Evolutionary conservation across 1,284 basidiomycete genomes (phyloP), one percentile per base, ranked within the genome.

Genomic region (Porodaedalea pini): DNA sequence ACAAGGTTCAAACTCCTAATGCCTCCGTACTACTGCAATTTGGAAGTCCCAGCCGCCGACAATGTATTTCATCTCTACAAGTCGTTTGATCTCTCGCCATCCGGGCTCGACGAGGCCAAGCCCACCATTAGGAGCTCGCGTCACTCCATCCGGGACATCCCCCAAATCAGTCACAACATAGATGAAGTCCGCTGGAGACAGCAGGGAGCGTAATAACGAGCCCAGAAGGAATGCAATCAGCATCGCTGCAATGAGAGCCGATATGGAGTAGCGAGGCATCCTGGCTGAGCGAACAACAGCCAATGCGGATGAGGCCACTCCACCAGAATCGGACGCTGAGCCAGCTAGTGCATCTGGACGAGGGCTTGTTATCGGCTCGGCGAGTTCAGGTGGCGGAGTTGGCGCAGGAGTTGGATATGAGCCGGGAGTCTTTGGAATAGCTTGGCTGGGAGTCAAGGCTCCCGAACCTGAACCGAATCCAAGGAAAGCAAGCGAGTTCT

Each of bases 141-240:
- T 59, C 19, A 59, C 51, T 19, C 57, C 60, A 23, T 41, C 44
- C 32, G 61, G 54, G 3, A 54, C 57, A 34, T 82, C 81, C 64
- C 70, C 67, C 62, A 78, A 65, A 61, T 83, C 83, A 53, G 74
- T 75, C 59, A 83, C 83, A 50, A 92, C 79, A 70, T 90, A 90
- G 54, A 96, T 85, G 74, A 95, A 98, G 71, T 98, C 95, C n/a
- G 90, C 87, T 10, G 94, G 90, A 6, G 88, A 86, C 39, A 98
- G 73, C 60, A 98, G 76, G 6, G 91, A 92, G 57, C 96, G 82
- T 61, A 96, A 72, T 50, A 99, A 76, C 10, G 92, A 95, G 36
- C 96, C 96, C 61, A 98, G 78, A 62, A 99, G 75, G 71, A 98
- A 95, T 36, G 91, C 89, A 61, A 96, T 90, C 61, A 98, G 70